These are phyloP conservation scores for Zelopaecilomyces penicillatus DNA, from an alignment of 2,329 filamentous ascomycete species.

Conservation along the genomic window DNA sequence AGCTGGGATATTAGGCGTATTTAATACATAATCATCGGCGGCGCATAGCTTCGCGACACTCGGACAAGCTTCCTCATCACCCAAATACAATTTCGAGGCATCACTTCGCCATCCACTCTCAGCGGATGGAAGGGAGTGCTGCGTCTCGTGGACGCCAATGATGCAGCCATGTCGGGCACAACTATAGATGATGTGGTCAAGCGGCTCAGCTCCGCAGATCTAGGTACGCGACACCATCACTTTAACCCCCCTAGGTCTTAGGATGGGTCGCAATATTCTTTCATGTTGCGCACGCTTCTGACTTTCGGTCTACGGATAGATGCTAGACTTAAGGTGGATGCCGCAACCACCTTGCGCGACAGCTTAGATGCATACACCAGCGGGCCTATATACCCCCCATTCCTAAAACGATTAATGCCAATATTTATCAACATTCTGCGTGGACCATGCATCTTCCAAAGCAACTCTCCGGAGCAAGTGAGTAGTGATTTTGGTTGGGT, in stretches of 20 bases:
- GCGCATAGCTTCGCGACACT: slow-evolving; percentile 13
- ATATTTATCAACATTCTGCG: slow-evolving; percentile 79
- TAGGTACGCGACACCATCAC: slow-evolving; percentile 33
- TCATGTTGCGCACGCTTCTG: background rate
- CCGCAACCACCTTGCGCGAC: slow-evolving; percentile 81
- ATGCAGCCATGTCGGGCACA: slow-evolving; percentile 51
- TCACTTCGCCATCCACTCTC: slow-evolving; percentile 15
- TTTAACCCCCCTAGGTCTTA: slow-evolving; percentile 3
- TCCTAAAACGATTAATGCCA: slow-evolving; percentile 82
- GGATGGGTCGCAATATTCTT: slow-evolving; percentile 15
- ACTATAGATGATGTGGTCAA: slow-evolving; percentile 56
- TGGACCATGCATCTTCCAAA: slow-evolving; percentile 83
- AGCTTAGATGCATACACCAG: slow-evolving; percentile 81
- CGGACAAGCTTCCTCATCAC: slow-evolving; percentile 13
- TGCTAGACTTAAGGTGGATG: slow-evolving; percentile 69
- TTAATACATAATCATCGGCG: background rate
- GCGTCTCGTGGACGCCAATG: slow-evolving; percentile 32
- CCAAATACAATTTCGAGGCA: slow-evolving; percentile 10
- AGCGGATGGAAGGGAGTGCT: slow-evolving; percentile 26
- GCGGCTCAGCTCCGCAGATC: slow-evolving; percentile 48
- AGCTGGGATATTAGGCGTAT: no score
- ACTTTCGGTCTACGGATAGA: slow-evolving; percentile 62
- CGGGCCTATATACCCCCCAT: slow-evolving; percentile 66
- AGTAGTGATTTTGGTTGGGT: slow-evolving; percentile 16
- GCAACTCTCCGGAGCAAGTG: slow-evolving; percentile 82